Base-by-base conservation (phyloP, 495 filamentous ascomycete genomes). In the Durotheca rogersii region DNA sequence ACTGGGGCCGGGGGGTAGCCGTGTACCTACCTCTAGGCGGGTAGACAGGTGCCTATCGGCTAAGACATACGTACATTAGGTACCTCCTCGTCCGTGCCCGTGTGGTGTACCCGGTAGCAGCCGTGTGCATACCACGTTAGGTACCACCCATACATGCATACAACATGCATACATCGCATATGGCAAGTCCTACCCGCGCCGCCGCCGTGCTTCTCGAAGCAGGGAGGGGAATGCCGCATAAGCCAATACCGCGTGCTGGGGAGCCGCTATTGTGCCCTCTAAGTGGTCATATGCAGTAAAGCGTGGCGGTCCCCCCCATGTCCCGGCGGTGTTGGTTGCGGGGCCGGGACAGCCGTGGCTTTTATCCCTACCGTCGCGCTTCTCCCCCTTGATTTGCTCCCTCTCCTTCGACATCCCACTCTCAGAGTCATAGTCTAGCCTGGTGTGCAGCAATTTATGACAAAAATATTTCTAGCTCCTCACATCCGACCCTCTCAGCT, bases 391-490 rank as follows among this genome's bases (percentile, higher is more conserved):
- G 53, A 56, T 56, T 56, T 56, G 53, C 45, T 56, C 16, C 4
- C 35, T 42, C 30, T 42, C 23, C 21, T 51, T 41, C 6, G 21
- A 56, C 53, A 56, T 56, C 53, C 53, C 53, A 56, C 53, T 51
- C 47, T 51, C 48, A 48, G 31, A 39, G 29, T 40, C 33, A 41
- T 47, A 41, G 47, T 39, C 47, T 39, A 36, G 37, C 47, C 34
- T 34, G 36, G 34, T 48, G 42, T 53, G 48, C 54, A 58, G 44
- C 43, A 48, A 34, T 27, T 53, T 52, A 58, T 58, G 54, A 58
- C 54, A 58, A 45, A 58, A 38, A 17, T n/a, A 16, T 52, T 52
- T 50, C 42, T 49, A 25, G 27, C 32, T 40, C 35, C 43, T 48
- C 37, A 47, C 12, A 36, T 44, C 18, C 33, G 16, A 11, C 21